Evolutionary conservation across 495 filamentous ascomycete species (phyloP).

Genomic region (Annulohypoxylon moriforme): DNA sequence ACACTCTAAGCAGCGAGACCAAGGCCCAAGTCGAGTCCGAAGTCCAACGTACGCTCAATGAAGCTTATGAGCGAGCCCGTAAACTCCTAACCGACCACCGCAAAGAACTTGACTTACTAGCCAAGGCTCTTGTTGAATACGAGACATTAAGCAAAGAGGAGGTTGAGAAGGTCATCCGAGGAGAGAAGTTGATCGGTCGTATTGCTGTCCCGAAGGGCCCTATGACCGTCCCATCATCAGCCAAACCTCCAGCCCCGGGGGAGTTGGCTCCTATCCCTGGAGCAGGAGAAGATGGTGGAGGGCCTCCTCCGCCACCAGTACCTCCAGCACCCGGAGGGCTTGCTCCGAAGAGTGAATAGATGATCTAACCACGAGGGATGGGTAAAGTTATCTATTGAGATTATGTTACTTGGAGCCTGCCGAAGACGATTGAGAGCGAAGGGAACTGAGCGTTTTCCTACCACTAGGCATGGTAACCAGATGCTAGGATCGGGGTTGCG

Average conservation of each 20-base stretch:
- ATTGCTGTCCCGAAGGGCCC: slow-evolving; percentile 59
- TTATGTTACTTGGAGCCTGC: neutral
- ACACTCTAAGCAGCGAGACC: slow-evolving; percentile 83
- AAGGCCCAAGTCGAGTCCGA: slow-evolving; percentile 86
- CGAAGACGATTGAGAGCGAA: neutral
- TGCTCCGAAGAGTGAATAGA: slow-evolving; percentile 20
- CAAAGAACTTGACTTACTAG: slow-evolving; percentile 85
- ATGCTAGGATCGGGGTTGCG: neutral
- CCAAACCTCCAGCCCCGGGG: slow-evolving; percentile 40
- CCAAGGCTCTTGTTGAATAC: slow-evolving; percentile 91
- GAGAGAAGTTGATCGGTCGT: slow-evolving; percentile 77
- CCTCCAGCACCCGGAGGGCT: slow-evolving; percentile 39
- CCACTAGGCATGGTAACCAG: slow-evolving; percentile 2
- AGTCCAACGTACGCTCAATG: slow-evolving; percentile 85
- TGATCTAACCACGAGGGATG: neutral
- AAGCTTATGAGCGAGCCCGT: slow-evolving; percentile 77
- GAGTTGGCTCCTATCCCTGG: slow-evolving; percentile 39
- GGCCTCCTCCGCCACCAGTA: slow-evolving; percentile 38
- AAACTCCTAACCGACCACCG: slow-evolving; percentile 75
- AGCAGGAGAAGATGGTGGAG: slow-evolving; percentile 26
- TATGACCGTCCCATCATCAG: slow-evolving; percentile 59
- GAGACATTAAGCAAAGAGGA: slow-evolving; percentile 90
- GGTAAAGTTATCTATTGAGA: neutral
- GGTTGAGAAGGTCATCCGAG: slow-evolving; percentile 85
- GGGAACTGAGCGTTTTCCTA: neutral